Evolutionary conservation across 805 yeast species (phyloP).

Genomic region (Teunomyces barrocoloradensis): DNA sequence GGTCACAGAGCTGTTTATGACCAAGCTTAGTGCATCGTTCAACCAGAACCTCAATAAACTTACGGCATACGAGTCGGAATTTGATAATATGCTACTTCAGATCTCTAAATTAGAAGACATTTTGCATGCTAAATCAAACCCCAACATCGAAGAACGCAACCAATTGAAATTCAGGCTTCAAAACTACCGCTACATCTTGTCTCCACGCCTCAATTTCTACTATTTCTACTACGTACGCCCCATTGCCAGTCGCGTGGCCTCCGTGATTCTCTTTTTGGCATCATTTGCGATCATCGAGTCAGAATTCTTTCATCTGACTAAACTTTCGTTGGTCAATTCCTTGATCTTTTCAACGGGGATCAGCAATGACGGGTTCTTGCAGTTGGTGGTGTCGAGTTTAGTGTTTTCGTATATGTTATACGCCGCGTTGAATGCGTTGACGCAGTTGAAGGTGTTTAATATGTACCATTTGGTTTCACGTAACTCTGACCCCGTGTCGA

Average conservation of each 20-base stretch:
- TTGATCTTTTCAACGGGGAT: constrained; percentile 36
- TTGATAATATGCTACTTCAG: constrained; percentile 46
- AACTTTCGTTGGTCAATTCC: constrained; percentile 57
- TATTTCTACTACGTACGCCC: constrained; percentile 49
- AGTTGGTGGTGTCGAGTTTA: constrained; percentile 41
- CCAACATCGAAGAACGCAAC: constrained; percentile 13
- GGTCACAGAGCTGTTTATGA: constrained; percentile 44
- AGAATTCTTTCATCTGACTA: constrained; percentile 71
- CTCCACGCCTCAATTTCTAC: constrained; percentile 42
- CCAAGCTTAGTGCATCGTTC: constrained; percentile 50
- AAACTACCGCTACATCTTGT: constrained; percentile 16
- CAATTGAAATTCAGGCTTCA: constrained; percentile 20
- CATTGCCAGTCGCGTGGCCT: constrained; percentile 36
- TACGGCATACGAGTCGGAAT: constrained; percentile 56
- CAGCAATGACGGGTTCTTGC: constrained; percentile 20
- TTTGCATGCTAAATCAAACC: constrained; percentile 37
- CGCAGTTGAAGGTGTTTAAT: constrained; percentile 68
- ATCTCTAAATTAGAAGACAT: constrained; percentile 59
- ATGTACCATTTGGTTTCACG: constrained; percentile 71
- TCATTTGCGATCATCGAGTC: constrained; percentile 65
- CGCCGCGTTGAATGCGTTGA: constrained; percentile 63
- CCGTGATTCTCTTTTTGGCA: constrained; percentile 40
- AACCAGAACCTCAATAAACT: constrained; percentile 51
- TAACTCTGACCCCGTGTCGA: constrained; percentile 70
- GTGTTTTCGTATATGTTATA: constrained; percentile 63